Conservation (phyloP, 305 asterid species). For the Solanum hybrid region DNA sequence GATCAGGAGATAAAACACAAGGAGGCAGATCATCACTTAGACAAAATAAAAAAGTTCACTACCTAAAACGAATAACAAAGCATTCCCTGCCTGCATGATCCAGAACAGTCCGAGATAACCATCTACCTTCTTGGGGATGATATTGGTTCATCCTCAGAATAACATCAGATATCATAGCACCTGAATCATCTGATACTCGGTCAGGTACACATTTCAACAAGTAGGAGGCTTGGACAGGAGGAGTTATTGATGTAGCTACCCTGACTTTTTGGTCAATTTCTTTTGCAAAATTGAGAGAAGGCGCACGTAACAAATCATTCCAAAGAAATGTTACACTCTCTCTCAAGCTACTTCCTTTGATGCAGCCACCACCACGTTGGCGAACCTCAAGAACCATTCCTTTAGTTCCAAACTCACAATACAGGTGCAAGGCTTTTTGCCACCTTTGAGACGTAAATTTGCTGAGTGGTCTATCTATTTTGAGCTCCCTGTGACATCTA, state of each 20-base stretch:
- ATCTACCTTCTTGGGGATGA: constrained; percentile 85
- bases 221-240: constrained; percentile 87
- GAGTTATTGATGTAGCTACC: constrained; percentile 62
- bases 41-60: background rate
- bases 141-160: constrained; percentile 69
- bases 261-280: constrained; percentile 36
- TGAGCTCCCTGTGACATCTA: constrained; percentile 70
- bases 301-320: constrained; percentile 76
- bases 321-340: constrained; percentile 45
- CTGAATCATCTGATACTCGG: constrained; percentile 83
- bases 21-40: background rate
- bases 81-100: constrained; percentile 93
- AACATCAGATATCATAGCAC: constrained; percentile 89
- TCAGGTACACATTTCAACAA: constrained; percentile 84
- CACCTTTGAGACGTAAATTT: constrained; percentile 42
- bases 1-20: background rate
- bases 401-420: constrained; percentile 82
- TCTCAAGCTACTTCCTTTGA: constrained; percentile 40
- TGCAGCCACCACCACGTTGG: constrained; percentile 42
- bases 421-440: constrained; percentile 64
- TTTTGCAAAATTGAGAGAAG: constrained; percentile 49
- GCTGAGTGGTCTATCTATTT: constrained; percentile 43
- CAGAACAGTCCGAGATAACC: constrained; percentile 81
- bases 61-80: constrained; percentile 81
- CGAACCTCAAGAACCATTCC: constrained; percentile 63